Evolutionary conservation across 768 basidiomycete genomes (phyloP), one percentile per base, ranked within the genome.

Genomic region (Leucocoprinus birnbaumii): DNA sequence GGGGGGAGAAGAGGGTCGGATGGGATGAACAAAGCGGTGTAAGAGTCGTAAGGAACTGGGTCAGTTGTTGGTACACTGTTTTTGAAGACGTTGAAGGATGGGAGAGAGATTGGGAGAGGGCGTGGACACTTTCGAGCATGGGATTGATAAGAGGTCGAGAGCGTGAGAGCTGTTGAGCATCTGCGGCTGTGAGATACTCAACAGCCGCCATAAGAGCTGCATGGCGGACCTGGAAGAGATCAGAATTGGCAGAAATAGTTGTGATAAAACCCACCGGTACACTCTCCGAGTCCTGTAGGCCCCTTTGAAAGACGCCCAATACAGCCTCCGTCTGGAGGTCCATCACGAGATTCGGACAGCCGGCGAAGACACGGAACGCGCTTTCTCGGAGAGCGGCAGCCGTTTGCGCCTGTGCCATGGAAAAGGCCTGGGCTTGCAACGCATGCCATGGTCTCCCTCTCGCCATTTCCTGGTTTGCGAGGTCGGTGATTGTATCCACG

Each of bases 381-480:
- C 77, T 82, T 61, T 87, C 84, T 22, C 83, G 71, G 59, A 80
- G 64, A 3, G 70, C 69, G 22, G 66, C 59, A 1, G 40, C 47
- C 35, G 46, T 57, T 57, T 42, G 61, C 2, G 63, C 68, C 53
- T 80, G 77, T 0, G 80, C 76, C 86, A 90, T 88, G 44, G 69
- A 74, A 62, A 91, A 91, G 0, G 78, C 76, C 51, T 86, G 86
- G 0, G 80, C 81, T 63, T 91, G 90, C 1, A 92, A 73, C 2
- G 85, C 86, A 63, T 90, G 89, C 90, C 90, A 93, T 2, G 89
- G 89, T 8, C 88, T 69, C 0, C 90, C 91, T 1, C 89, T 78
- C 14, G 68, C 65, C 86, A 92, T 89, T 10, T 82, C 81, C 55
- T 87, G 82, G 53, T 86, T 86, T 5, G 90, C 86, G 25, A 92